A percentile compares a stretch with the other conserved stretches of the same genome.
Conservation (phyloP, 495 filamentous ascomycete species). For the Aspergillus steynii region DNA sequence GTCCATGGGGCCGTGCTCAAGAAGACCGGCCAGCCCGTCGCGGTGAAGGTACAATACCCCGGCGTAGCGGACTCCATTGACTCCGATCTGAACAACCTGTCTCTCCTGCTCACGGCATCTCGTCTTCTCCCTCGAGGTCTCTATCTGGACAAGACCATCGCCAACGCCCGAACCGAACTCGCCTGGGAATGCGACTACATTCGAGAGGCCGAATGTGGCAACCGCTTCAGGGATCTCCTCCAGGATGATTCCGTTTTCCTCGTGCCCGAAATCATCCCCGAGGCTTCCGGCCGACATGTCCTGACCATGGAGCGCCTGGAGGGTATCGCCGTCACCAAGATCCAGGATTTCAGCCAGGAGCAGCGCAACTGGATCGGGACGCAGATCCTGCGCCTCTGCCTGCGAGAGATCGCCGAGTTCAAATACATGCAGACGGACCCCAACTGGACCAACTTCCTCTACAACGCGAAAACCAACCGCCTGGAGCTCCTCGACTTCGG, state of each 20-base stretch:
- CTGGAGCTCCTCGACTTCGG: conserved; percentile 97
- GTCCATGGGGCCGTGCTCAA: conserved; percentile 86
- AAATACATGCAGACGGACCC: conserved; percentile 98
- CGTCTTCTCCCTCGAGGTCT: conserved; percentile 86
- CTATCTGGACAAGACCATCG: conserved; percentile 95
- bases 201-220: conserved; percentile 78
- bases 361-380: conserved; percentile 90
- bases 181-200: conserved; percentile 97
- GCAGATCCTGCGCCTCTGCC: conserved; percentile 87
- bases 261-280: conserved; percentile 73
- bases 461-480: conserved; percentile 67
- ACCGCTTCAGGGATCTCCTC: conserved; percentile 72
- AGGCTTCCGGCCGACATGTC: conserved; percentile 83
- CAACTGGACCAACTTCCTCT: conserved; percentile 99
- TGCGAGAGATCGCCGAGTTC: conserved; percentile 92
- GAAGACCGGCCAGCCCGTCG: conserved; percentile 72
- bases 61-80: conserved; percentile 95
- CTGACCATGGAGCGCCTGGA: conserved; percentile 90
- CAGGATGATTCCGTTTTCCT: conserved; percentile 71
- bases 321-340: conserved; percentile 85
- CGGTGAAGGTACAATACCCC: conserved; percentile 96
- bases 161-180: conserved; percentile 89
- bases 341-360: conserved; percentile 68
- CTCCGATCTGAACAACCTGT: conserved; percentile 91
- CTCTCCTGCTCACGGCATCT: conserved; percentile 85